Evolutionary conservation across 1,284 basidiomycete genomes (phyloP).

Genomic region (Neonothopanus nambi): DNA sequence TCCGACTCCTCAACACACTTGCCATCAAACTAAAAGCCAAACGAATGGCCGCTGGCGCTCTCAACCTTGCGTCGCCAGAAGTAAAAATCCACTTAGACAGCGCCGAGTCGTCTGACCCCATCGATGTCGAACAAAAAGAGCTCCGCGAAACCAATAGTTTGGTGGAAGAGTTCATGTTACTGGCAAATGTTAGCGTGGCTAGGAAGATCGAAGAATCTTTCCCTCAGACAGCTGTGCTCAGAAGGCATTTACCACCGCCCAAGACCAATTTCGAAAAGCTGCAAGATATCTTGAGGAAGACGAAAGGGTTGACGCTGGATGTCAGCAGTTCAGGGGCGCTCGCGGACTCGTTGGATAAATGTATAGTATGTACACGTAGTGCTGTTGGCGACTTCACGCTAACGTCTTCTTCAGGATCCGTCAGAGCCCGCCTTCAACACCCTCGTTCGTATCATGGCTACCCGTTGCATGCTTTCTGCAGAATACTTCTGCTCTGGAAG

Average conservation of each 20-base stretch:
- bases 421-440: slow-evolving; percentile 92
- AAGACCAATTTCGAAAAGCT: slow-evolving; percentile 94
- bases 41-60: slow-evolving; percentile 91
- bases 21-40: slow-evolving; percentile 86
- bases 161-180: slow-evolving; percentile 99
- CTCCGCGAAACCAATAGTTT: slow-evolving; percentile 92
- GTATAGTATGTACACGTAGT: slow-evolving; percentile 56
- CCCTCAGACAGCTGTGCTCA: slow-evolving; percentile 94
- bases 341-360: slow-evolving; percentile 88
- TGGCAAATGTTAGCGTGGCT: slow-evolving; percentile 96
- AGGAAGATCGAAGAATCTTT: slow-evolving; percentile 91
- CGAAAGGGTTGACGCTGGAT: slow-evolving; percentile 85
- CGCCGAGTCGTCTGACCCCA: slow-evolving; percentile 90
- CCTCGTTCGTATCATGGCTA: slow-evolving; percentile 98
- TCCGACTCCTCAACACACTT: slow-evolving; percentile 88
- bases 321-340: slow-evolving; percentile 91
- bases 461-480: slow-evolving; percentile 96
- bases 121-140: slow-evolving; percentile 98
- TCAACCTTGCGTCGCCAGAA: slow-evolving; percentile 97
- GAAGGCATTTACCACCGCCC: slow-evolving; percentile 94
- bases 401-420: slow-evolving; percentile 56
- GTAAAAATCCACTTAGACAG: slow-evolving; percentile 96
- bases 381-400: slow-evolving; percentile 1
- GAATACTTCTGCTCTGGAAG: slow-evolving; percentile 98
- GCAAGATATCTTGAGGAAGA: slow-evolving; percentile 89